phyloP scores from a whole-genome alignment of 2,329 filamentous ascomycete genomes.

The Penicillium rolfsii region DNA sequence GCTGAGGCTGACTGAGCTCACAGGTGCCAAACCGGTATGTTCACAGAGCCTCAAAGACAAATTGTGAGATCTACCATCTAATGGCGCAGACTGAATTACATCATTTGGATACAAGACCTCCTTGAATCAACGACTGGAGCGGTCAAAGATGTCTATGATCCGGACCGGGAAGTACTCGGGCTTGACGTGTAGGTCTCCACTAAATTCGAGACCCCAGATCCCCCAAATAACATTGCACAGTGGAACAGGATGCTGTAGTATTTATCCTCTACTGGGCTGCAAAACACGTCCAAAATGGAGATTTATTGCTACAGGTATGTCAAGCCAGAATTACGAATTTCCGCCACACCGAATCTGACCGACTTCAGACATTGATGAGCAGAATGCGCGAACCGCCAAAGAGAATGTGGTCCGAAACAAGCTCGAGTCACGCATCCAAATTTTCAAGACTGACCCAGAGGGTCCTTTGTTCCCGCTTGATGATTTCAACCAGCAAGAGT shows the following conservation, averaged over 20 bases:
- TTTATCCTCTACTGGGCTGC: conserved; percentile 85
- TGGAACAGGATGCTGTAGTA: conserved; percentile 86
- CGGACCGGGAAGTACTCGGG: conserved; percentile 63
- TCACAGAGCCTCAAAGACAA: background rate
- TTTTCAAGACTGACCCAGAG: conserved; percentile 59
- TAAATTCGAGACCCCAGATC: background rate
- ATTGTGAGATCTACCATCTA: conserved; percentile 8
- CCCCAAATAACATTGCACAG: conserved; percentile 39
- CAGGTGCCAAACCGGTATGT: conserved; percentile 53
- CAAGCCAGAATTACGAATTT: background rate
- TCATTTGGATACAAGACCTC: conserved; percentile 83
- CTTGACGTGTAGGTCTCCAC: conserved; percentile 66
- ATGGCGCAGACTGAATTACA: conserved; percentile 73
- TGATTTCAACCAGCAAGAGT: conserved; percentile 32
- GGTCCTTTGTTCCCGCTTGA: conserved; percentile 67
- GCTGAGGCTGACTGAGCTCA: conserved; percentile 3
- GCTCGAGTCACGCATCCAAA: conserved; percentile 64
- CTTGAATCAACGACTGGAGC: conserved; percentile 67
- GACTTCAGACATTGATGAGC: conserved; percentile 70
- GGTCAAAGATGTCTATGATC: conserved; percentile 56
- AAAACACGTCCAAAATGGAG: conserved; percentile 69
- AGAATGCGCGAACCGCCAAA: conserved; percentile 67
- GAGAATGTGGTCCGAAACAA: conserved; percentile 70
- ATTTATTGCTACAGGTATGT: conserved; percentile 67
- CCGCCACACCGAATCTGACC: conserved; percentile 4